Evolutionary conservation across 1,139 yeast species (phyloP).

Genomic region (Debaryomyces subglobosus): DNA sequence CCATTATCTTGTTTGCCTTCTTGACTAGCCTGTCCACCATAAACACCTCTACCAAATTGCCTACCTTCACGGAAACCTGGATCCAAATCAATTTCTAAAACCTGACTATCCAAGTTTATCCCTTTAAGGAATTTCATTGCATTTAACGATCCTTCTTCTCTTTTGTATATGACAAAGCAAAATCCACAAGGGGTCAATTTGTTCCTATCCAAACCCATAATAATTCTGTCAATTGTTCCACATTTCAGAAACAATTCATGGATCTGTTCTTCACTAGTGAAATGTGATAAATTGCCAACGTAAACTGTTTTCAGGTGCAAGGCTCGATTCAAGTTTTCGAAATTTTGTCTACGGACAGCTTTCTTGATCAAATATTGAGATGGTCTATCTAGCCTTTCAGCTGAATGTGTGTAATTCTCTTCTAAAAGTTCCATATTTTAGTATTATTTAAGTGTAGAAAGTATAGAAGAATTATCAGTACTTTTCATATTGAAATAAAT

Average conservation of each 20-base stretch:
- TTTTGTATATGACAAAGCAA: conserved; percentile 80
- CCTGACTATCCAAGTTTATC: conserved; percentile 80
- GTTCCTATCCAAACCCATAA: conserved; percentile 92
- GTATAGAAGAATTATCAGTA: not conserved
- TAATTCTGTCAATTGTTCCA: conserved; percentile 75
- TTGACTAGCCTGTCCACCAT: conserved; percentile 77
- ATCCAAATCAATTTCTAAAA: conserved; percentile 82
- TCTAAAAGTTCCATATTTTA: conserved; percentile 52
- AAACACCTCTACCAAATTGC: conserved; percentile 89
- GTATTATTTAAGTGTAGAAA: not conserved
- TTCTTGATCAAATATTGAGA: conserved; percentile 74
- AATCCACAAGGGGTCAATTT: conserved; percentile 94
- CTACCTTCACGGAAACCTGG: conserved; percentile 95
- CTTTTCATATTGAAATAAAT: not conserved
- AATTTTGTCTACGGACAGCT: conserved; percentile 59
- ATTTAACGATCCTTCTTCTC: conserved; percentile 70
- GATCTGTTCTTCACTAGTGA: conserved; percentile 92
- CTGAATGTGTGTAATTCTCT: conserved; percentile 56
- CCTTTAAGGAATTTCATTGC: conserved; percentile 81
- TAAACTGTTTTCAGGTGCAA: conserved; percentile 74
- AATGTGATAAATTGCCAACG: conserved; percentile 82
- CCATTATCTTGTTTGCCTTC: conserved; percentile 31
- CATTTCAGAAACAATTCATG: conserved; percentile 81
- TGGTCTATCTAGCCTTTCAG: conserved; percentile 74
- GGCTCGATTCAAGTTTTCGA: conserved; percentile 64